Percentiles rank a stretch among this genome's conserved stretches.
Conservation (phyloP, 129 eudicot genomes). For the Artemisia argyi region DNA sequence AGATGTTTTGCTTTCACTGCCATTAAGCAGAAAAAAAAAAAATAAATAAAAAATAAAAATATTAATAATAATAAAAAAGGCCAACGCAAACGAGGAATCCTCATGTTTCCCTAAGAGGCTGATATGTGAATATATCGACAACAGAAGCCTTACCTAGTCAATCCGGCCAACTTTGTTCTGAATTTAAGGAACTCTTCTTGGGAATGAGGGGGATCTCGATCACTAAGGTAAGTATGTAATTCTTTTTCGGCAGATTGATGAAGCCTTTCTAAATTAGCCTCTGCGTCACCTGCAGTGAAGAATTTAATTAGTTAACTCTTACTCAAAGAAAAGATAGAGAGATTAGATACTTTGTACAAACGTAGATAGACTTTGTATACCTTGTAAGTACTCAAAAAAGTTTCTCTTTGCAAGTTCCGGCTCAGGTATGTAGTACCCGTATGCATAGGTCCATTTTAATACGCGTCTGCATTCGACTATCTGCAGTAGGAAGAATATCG, state of each 20-base stretch:
- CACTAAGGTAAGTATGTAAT: conserved; percentile 35
- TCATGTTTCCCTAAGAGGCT: not conserved
- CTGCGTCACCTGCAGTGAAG: conserved; percentile 72
- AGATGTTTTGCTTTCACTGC: no score
- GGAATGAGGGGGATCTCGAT: not conserved
- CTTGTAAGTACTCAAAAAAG: conserved; percentile 83
- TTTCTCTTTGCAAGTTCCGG: conserved; percentile 54
- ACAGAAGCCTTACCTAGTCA: conserved; percentile 44
- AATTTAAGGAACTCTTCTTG: conserved; percentile 43
- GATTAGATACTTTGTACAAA: no score
- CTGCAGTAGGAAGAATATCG: conserved; percentile 33
- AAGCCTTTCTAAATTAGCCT: conserved; percentile 78
- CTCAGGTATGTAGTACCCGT: conserved; percentile 72
- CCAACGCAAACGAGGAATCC: not conserved
- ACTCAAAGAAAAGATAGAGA: not conserved
- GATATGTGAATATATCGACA: no score
- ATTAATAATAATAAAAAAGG: no score
- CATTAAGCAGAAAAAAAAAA: no score
- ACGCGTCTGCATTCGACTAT: conserved; percentile 91
- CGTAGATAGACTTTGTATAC: conserved; percentile 22
- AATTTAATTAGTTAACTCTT: not conserved
- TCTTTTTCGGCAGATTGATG: conserved; percentile 88
- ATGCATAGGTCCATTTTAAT: conserved; percentile 85
- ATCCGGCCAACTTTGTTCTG: conserved; percentile 65
- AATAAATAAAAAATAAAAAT: no score